Percentiles rank a stretch among this genome's conserved stretches.
Conservation (phyloP, 1,139 yeast genomes). For the Diutina ranongensis region DNA sequence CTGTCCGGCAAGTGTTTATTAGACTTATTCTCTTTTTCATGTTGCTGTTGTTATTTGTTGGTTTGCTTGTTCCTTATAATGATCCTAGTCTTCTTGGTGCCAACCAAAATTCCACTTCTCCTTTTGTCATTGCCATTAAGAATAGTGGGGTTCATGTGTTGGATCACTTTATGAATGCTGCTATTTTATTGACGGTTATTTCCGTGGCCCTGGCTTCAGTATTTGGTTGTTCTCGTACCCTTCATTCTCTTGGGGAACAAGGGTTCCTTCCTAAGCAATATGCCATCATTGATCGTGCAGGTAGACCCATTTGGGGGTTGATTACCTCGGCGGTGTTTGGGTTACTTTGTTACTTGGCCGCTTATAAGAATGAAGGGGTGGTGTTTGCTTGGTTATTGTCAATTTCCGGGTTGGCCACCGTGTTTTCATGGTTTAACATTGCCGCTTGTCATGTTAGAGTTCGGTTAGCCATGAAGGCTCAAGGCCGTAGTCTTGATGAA, state of each 20-base stretch:
- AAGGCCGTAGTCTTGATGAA: conserved; percentile 4
- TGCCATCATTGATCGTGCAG: background rate
- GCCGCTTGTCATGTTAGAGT: conserved; percentile 4
- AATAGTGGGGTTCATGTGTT: background rate
- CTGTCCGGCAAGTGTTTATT: conserved; percentile 17
- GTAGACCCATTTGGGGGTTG: background rate
- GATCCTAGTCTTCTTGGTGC: conserved; percentile 8
- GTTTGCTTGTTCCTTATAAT: conserved; percentile 11
- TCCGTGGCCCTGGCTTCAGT: conserved; percentile 3
- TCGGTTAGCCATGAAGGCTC: conserved; percentile 1
- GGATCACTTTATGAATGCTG: background rate
- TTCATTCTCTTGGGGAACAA: conserved; percentile 1
- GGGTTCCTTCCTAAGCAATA: background rate
- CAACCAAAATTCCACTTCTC: conserved; percentile 1
- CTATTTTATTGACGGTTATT: conserved; percentile 2
- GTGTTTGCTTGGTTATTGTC: conserved; percentile 6
- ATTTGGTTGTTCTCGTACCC: conserved; percentile 1
- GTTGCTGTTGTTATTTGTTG: conserved; percentile 12
- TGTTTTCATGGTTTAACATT: conserved; percentile 4
- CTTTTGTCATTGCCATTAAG: conserved; percentile 6
- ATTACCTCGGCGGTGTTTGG: background rate
- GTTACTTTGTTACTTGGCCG: background rate
- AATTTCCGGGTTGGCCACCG: background rate
- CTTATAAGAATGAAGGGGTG: background rate
- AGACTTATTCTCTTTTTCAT: conserved; percentile 15